phyloP scores from a whole-genome alignment of 2,329 filamentous ascomycete species.

The Sphaerulina musiva region DNA sequence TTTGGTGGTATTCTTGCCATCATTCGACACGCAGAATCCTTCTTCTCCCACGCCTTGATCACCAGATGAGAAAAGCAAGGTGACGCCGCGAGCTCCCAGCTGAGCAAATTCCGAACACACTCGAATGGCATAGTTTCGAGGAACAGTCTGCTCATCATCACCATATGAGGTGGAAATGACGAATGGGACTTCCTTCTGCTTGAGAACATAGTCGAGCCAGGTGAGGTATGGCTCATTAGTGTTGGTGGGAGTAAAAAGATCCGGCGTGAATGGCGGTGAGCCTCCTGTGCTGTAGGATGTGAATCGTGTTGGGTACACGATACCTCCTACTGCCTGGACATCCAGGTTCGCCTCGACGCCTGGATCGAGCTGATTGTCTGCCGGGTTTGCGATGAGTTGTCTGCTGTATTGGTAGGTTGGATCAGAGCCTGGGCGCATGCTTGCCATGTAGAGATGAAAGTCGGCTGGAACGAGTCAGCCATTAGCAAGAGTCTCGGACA shows the following conservation, averaged over 20 bases:
- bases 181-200: slow-evolving; percentile 50
- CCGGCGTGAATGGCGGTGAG: slow-evolving; percentile 42
- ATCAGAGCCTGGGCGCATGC: slow-evolving; percentile 12
- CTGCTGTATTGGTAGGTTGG: slow-evolving; percentile 33
- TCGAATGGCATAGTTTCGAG: slow-evolving; percentile 51
- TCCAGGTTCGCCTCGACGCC: slow-evolving; percentile 58
- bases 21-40: slow-evolving; percentile 40
- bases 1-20: slow-evolving; percentile 40
- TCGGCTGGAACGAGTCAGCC: background rate
- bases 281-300: slow-evolving; percentile 56
- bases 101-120: slow-evolving; percentile 60
- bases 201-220: slow-evolving; percentile 55
- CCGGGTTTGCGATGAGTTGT: slow-evolving; percentile 52
- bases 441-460: slow-evolving; percentile 16
- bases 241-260: slow-evolving; percentile 43
- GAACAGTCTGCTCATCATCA: slow-evolving; percentile 58
- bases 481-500: too few relatives aligned
- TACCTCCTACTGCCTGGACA: slow-evolving; percentile 36
- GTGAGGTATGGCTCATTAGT: slow-evolving; percentile 61
- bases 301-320: slow-evolving; percentile 42
- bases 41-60: slow-evolving; percentile 51
- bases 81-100: slow-evolving; percentile 59
- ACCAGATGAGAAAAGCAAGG: slow-evolving; percentile 56
- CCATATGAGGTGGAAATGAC: slow-evolving; percentile 60
- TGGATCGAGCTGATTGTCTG: slow-evolving; percentile 48